Percentiles rank a stretch among this genome's conserved stretches.
phyloP scores from a whole-genome alignment of 1,284 basidiomycete genomes.

The Fomitopsis pinicola region DNA sequence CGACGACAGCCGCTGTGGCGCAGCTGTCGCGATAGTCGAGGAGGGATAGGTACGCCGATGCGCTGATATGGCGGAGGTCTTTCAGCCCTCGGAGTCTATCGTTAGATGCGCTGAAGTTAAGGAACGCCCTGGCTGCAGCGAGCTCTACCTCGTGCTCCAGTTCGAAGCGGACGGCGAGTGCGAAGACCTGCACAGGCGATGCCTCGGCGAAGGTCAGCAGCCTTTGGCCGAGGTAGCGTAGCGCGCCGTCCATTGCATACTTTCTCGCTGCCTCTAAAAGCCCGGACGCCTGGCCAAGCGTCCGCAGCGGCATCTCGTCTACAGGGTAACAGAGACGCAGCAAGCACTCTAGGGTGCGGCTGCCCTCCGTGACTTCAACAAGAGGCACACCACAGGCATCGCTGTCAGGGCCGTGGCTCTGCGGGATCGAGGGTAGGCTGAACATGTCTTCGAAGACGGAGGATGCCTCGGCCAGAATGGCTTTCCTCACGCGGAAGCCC shows the following conservation, averaged over 20 bases:
- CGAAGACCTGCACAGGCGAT: too few relatives aligned
- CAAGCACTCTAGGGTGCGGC: not conserved
- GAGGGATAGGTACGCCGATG: not conserved
- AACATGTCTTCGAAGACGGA: too few relatives aligned
- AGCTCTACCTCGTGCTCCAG: too few relatives aligned
- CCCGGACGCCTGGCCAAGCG: too few relatives aligned
- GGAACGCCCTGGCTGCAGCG: not conserved
- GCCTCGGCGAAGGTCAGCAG: too few relatives aligned
- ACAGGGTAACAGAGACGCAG: not conserved
- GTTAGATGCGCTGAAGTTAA: not conserved
- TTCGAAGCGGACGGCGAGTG: too few relatives aligned
- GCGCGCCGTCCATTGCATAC: too few relatives aligned
- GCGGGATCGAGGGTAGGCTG: too few relatives aligned
- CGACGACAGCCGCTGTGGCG: not conserved
- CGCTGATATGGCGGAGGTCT: not conserved
- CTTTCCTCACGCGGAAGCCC: too few relatives aligned
- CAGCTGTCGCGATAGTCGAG: not conserved
- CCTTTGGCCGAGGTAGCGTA: too few relatives aligned
- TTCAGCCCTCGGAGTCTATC: not conserved
- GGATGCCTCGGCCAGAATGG: too few relatives aligned
- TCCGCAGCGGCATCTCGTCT: not conserved
- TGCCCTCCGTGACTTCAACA: not conserved
- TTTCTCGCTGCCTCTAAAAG: too few relatives aligned
- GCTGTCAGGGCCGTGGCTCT: not conserved
- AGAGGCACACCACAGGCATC: not conserved